phyloP scores from a whole-genome alignment of 2,329 filamentous ascomycete species.

The Aureobasidium sp. region DNA sequence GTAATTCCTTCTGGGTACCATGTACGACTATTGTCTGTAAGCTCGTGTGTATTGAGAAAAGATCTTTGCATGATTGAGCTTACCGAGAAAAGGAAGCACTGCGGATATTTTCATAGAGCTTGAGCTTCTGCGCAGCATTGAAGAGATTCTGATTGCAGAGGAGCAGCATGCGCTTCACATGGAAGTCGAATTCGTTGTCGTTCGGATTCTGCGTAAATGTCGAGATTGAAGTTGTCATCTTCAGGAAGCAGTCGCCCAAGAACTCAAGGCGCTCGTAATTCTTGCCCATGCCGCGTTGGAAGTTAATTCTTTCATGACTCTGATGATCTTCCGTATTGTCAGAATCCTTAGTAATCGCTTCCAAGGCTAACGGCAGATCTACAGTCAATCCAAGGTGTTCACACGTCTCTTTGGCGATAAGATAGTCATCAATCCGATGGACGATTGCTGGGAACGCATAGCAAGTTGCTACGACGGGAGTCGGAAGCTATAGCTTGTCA shows the following conservation, averaged over 20 bases:
- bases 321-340: constrained; percentile 70
- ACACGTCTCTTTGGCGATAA: constrained; percentile 74
- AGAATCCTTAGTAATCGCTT: constrained; percentile 88
- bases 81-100: constrained; percentile 64
- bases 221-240: constrained; percentile 89
- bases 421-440: constrained; percentile 69
- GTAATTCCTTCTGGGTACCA: constrained; percentile 85
- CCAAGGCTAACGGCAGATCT: constrained; percentile 63
- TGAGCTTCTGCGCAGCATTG: constrained; percentile 61
- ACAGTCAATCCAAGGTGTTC: constrained; percentile 57
- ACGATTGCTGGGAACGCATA: constrained; percentile 78
- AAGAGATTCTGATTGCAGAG: constrained; percentile 89
- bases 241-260: constrained; percentile 86
- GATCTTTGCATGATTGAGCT: background rate
- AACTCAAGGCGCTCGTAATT: constrained; percentile 96
- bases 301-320: constrained; percentile 58
- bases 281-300: constrained; percentile 78
- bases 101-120: constrained; percentile 69
- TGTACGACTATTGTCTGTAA: constrained; percentile 50
- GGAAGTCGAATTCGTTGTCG: constrained; percentile 76
- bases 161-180: constrained; percentile 83
- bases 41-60: background rate
- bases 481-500: constrained; percentile 51
- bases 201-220: constrained; percentile 70
- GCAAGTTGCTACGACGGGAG: constrained; percentile 62